Base-by-base conservation (phyloP, 495 filamentous ascomycete genomes). In the Aspergillus ostianus region DNA sequence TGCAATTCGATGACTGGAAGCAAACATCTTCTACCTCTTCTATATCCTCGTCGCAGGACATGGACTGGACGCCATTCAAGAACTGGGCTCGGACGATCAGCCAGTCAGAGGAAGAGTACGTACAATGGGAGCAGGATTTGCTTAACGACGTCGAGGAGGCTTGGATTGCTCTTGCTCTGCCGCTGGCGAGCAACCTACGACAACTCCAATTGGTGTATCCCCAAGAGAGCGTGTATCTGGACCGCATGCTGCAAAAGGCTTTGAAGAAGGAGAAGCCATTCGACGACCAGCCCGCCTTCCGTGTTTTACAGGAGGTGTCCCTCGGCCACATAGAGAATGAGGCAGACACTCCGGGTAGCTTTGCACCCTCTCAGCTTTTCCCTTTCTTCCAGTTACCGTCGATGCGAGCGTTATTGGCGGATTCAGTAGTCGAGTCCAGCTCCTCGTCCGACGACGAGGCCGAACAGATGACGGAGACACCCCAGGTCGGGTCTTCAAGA, bases 361-460 rank as follows among this genome's bases (percentile, higher is more conserved):
- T 60, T 29, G 29, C 36, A 15, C 63, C 63, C 2, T 56, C 51
- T 1, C 67, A 70, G 41, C 36, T 76, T 6, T 27, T 67, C 1
- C 58, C 66, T 0, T 76, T 76, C 47, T 70, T 76, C 52, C 65
- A 57, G 29, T 52, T 76, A 10, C 70, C 70, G 1, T 67, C 68
- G 4, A 64, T 74, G 62, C 70, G 67, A 12, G 19, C 60, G 7
- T 56, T 74, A 17, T 49, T 53, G 17, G 73, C 70, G 5, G 63
- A 71, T 50, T 62, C 67, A 6, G 68, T 76, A 19, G 47, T 74
- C 19, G 73, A 76, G 41, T 59, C 64, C 18, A 58, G 52, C 18
- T 48, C 61, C 3, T 12, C 27, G 21, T 58, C 45, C 4, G 36
- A 50, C 21, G 26, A 49, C 18, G 48, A 58, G 41, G 18, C 51